Evolutionary conservation across 2,329 filamentous ascomycete species (phyloP).

Genomic region (Aspergillus proliferans): DNA sequence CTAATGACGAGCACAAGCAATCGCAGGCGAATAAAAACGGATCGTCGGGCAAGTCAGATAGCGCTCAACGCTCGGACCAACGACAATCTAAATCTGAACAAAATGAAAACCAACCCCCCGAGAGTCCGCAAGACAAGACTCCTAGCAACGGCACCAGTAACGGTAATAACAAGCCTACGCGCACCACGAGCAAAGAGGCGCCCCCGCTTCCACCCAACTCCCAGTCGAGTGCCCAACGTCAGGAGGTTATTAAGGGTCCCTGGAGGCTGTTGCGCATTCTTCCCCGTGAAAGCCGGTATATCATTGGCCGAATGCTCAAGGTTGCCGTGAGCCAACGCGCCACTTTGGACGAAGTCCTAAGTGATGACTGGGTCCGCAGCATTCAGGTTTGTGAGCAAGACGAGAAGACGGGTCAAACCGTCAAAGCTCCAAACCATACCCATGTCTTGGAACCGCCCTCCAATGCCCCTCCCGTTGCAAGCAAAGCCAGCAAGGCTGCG

Average conservation of each 20-base stretch:
- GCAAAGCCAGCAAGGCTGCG: constrained; percentile 23
- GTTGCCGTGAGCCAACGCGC: constrained; percentile 78
- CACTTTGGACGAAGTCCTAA: constrained; percentile 75
- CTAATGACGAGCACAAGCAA: constrained; percentile 18
- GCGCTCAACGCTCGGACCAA: constrained; percentile 5
- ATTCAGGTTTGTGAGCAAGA: constrained; percentile 71
- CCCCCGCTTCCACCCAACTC: constrained; percentile 28
- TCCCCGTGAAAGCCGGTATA: constrained; percentile 80
- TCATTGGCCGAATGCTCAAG: constrained; percentile 88
- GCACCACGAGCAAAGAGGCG: constrained; percentile 36
- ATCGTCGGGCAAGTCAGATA: constrained; percentile 5
- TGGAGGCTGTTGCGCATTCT: constrained; percentile 83
- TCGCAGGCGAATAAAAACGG: constrained; percentile 9
- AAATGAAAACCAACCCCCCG: constrained; percentile 19
- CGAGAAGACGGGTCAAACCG: constrained; percentile 64
- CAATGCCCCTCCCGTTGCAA: constrained; percentile 26
- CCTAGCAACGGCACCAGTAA: constrained; percentile 15
- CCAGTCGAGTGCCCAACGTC: constrained; percentile 33
- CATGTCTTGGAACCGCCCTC: constrained; percentile 72
- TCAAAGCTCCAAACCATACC: constrained; percentile 68
- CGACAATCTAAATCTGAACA: constrained; percentile 11
- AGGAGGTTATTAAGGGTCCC: constrained; percentile 81
- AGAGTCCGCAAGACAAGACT: constrained; percentile 21
- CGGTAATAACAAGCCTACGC: constrained; percentile 18
- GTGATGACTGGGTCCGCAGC: constrained; percentile 83